Evolutionary conservation across 306 rosid species (phyloP).

Genomic region (Betula pendula): DNA sequence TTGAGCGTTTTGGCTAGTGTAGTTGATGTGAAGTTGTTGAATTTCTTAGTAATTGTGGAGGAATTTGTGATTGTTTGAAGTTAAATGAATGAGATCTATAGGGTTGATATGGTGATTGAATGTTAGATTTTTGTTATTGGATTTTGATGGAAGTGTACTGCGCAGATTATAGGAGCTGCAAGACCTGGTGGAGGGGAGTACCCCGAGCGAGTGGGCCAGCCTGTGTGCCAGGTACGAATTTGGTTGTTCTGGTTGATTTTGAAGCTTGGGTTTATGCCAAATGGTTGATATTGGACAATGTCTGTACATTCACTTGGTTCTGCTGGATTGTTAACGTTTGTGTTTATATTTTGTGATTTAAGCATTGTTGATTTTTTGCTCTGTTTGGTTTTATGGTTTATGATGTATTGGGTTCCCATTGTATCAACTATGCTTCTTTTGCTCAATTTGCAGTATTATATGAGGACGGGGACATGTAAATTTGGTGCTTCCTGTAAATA

Average conservation of each 20-base stretch:
- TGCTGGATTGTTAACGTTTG: neutral
- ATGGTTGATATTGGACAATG: slow-evolving; percentile 31
- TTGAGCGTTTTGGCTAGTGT: slow-evolving; percentile 12
- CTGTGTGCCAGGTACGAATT: slow-evolving; percentile 85
- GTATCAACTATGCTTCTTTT: slow-evolving; percentile 29
- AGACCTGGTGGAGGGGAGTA: slow-evolving; percentile 69
- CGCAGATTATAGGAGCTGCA: slow-evolving; percentile 78
- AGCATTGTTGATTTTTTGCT: slow-evolving; percentile 24
- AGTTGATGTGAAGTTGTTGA: slow-evolving; percentile 20
- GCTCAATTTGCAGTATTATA: slow-evolving; percentile 64
- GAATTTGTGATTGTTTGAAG: slow-evolving; percentile 10
- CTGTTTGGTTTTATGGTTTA: slow-evolving; percentile 26
- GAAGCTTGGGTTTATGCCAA: slow-evolving; percentile 22
- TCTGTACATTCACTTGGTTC: slow-evolving; percentile 15
- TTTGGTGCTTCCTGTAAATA: slow-evolving; percentile 88
- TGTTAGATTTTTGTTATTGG: slow-evolving; percentile 22
- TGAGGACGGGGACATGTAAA: slow-evolving; percentile 82
- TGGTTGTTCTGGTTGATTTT: slow-evolving; percentile 28
- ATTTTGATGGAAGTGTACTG: slow-evolving; percentile 27
- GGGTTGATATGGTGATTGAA: slow-evolving; percentile 25
- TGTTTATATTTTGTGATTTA: neutral
- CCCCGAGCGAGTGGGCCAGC: slow-evolving; percentile 94
- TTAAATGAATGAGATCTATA: slow-evolving; percentile 33
- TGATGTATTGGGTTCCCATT: slow-evolving; percentile 15
- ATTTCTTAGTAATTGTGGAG: slow-evolving; percentile 13